Conservation (phyloP, 106 monocot species). For the Narthecium ossifragum region DNA sequence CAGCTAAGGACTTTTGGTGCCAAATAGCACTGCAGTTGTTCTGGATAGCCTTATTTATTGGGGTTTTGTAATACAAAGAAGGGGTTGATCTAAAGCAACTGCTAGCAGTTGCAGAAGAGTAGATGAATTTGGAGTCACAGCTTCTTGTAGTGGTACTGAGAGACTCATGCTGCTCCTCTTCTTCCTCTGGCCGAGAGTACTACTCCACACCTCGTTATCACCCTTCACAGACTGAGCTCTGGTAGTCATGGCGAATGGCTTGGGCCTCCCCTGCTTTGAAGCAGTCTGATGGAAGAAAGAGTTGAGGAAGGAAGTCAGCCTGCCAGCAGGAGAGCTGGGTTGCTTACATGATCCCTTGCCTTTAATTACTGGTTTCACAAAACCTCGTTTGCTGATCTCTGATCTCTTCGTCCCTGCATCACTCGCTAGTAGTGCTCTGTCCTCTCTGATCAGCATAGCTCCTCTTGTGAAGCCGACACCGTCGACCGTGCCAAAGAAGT, state of each 20-base stretch:
- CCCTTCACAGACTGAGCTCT: background rate
- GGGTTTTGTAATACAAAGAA: background rate
- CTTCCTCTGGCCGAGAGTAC: background rate
- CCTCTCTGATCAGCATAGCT: background rate
- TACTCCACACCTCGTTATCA: background rate
- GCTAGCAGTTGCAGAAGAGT: background rate
- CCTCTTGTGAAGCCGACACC: background rate
- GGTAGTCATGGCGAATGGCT: background rate
- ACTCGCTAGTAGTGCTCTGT: background rate
- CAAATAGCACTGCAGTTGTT: no score
- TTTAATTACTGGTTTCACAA: background rate
- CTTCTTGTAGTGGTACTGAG: background rate
- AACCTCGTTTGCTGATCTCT: background rate
- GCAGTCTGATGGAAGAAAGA: constrained; percentile 2
- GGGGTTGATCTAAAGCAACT: background rate
- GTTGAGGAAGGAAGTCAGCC: constrained; percentile 8
- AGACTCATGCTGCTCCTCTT: constrained; percentile 3
- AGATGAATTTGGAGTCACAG: background rate
- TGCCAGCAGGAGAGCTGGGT: background rate
- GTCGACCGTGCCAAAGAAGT: constrained; percentile 7
- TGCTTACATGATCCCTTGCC: background rate
- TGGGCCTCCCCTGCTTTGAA: constrained; percentile 5
- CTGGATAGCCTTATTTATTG: background rate
- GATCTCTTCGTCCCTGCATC: background rate
- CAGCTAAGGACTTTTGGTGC: background rate